Base-by-base conservation (phyloP, 768 basidiomycete species). In the Crepidotus variabilis region DNA sequence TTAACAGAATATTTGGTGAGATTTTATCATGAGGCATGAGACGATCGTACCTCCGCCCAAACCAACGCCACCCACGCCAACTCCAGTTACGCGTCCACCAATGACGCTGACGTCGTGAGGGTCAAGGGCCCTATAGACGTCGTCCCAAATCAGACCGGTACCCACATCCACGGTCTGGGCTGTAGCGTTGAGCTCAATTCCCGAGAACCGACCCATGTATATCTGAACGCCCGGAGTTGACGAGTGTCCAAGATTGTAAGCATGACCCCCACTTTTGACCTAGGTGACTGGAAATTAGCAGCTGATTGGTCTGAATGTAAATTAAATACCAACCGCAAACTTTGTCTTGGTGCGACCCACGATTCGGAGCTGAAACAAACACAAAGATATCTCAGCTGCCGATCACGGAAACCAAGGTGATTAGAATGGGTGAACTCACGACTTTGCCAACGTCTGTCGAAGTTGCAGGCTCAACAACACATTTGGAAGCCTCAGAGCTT, bases 241-340 rank as follows among this genome's bases (percentile, higher is more conserved):
- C 0, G 83, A 83, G 57, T 84, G 85, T 1, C 78, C 78, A 0
- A 73, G 77, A 61, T 84, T 85, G 3, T 74, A 60, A 0, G 78
- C 57, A 65, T 87, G 85, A 0, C 85, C 85, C 11, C 82, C 85
- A n/a, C 84, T 78, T 65, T 84, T 87, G 54, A 86, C 77, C 84
- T 84, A 47, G 11, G 32, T 22, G 45, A 36, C 16, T 8, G 16
- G 35, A 36, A 8, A 16, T 36, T 8, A 36, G 35, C 35, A 36
- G 8, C 9, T 8, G 8, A 36, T 36, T 8, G 35, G 8, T 36
- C 16, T 8, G 35, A 8, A 36, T 36, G 16, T 8, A 8, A 8
- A 8, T 36, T 36, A 8, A 36, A 16, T 36, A 36, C 35, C 16
- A 8, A 36, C 35, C 35, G 9, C 35, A 36, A 36, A 36, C 35